Evolutionary conservation across 2,329 filamentous ascomycete species (phyloP), one percentile per base, ranked within the genome.

Genomic region (Sphaerulina vaccinii): DNA sequence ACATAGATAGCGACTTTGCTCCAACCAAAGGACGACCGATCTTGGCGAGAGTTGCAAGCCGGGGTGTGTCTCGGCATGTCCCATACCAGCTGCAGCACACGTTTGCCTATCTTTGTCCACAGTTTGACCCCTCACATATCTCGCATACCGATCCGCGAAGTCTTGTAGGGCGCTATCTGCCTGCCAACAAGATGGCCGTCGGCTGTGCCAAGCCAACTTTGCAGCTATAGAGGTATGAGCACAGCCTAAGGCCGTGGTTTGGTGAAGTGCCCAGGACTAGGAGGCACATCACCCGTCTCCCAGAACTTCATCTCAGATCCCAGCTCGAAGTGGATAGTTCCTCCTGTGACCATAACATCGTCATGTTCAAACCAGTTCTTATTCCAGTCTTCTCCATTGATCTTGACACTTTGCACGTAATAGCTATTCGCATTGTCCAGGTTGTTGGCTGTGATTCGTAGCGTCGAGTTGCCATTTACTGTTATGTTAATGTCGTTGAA

Each of bases 291-390:
- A 0, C 76, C 77, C 3, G 62, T 72, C 57, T 81, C 78, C 78
- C 77, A 79, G 3, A 57, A 48, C 21, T 59, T 70, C 52, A 62
- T 62, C 22, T 75, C 67, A 2, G 61, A 59, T 0, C 74, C 74
- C 27, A 79, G 56, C 19, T 70, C 68, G 62, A 80, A 80, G 60
- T 80, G 73, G 22, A 81, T 69, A 8, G 64, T 70, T 0, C 76
- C 75, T 0, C 75, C 76, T 18, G 72, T 61, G 0, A 67, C 61
- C 55, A 76, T 66, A 3, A 76, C 55, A 61, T 82, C 76, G 1
- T 74, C 71, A 62, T 82, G 79, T 49, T 75, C 71, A 15, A 83
- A 71, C 80, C 80, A 82, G 48, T 79, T 82, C 66, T 72, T 75
- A 0, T 68, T 59, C 80, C 79, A 82, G 0, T 50, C 2, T 47